A percentile compares a stretch with the other conserved stretches of the same genome.
Conservation (phyloP, 192 early-diverging fungal genomes). For the Linnemannia hyalina region DNA sequence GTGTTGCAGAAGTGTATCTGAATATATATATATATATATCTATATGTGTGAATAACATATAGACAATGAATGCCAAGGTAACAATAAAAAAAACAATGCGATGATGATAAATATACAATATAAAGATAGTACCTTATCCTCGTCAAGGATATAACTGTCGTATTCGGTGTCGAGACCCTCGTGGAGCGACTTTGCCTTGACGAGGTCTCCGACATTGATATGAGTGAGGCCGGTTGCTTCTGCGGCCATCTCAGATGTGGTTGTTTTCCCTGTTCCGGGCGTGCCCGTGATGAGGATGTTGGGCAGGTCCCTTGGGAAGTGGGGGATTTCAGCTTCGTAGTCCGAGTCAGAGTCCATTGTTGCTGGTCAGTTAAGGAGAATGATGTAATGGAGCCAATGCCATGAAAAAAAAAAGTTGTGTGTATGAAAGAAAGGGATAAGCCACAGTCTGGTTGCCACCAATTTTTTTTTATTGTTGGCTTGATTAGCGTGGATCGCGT, state of each 20-base stretch:
- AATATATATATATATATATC: too few relatives aligned
- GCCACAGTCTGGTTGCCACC: not conserved
- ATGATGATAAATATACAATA: not conserved
- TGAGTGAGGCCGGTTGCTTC: slow-evolving; percentile 80
- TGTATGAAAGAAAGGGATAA: not conserved
- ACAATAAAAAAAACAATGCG: not conserved
- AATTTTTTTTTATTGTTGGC: not conserved
- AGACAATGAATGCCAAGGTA: not conserved
- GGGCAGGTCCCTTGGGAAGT: slow-evolving; percentile 61
- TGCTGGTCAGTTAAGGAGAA: not conserved
- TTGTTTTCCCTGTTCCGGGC: slow-evolving; percentile 89
- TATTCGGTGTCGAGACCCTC: slow-evolving; percentile 90
- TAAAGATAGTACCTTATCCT: slow-evolving; percentile 80
- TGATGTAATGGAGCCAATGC: not conserved
- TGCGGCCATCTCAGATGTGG: slow-evolving; percentile 82
- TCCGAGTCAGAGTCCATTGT: slow-evolving; percentile 52
- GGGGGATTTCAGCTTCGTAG: slow-evolving; percentile 23
- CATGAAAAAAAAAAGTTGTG: not conserved
- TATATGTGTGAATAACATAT: not conserved
- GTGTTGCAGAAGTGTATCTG: too few relatives aligned
- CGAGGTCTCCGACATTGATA: slow-evolving; percentile 88
- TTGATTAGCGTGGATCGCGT: not conserved
- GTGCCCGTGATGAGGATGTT: slow-evolving; percentile 91
- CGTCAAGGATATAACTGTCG: slow-evolving; percentile 90
- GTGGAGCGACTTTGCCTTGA: slow-evolving; percentile 90